A percentile compares a stretch with the other conserved stretches of the same genome.
phyloP scores from a whole-genome alignment of 1,139 yeast species.

The Debaryomycetaceae sp. region DNA sequence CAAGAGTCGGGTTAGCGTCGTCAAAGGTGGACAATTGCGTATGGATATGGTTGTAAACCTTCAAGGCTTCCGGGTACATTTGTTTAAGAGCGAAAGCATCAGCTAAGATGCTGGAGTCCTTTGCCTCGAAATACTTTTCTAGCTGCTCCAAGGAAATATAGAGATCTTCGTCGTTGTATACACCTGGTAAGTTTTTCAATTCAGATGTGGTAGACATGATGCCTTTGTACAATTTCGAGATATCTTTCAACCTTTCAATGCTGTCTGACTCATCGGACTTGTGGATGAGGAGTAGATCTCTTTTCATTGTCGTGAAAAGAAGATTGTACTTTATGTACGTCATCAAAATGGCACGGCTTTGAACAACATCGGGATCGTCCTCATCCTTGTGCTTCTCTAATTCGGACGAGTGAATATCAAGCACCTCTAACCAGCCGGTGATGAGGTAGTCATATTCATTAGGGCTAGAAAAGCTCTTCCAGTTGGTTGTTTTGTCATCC shows the following conservation, averaged over 20 bases:
- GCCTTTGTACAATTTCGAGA: conserved; percentile 46
- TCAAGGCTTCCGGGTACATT: conserved; percentile 52
- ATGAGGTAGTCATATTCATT: conserved; percentile 31
- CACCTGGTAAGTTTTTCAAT: conserved; percentile 83
- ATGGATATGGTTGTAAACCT: conserved; percentile 41
- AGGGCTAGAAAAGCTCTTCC: conserved; percentile 18
- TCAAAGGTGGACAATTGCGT: conserved; percentile 13
- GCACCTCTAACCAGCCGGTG: conserved; percentile 35
- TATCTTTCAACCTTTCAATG: conserved; percentile 41
- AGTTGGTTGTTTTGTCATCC: conserved; percentile 22
- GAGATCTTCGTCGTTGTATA: conserved; percentile 76
- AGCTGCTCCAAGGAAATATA: conserved; percentile 50
- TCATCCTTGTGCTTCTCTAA: conserved; percentile 43
- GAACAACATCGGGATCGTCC: conserved; percentile 52
- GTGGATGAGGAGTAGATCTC: conserved; percentile 57
- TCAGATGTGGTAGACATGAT: conserved; percentile 50
- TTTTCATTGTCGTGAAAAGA: conserved; percentile 61
- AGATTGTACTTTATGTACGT: conserved; percentile 73
- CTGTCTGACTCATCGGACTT: conserved; percentile 21
- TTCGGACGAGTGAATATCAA: conserved; percentile 47
- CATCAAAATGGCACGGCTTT: conserved; percentile 69
- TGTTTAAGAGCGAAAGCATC: conserved; percentile 45
- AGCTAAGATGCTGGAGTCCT: conserved; percentile 46
- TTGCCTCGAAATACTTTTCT: conserved; percentile 41
- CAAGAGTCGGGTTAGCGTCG: conserved; percentile 3